These are phyloP conservation scores for Aciculosporium take DNA, from an alignment of 2,329 filamentous ascomycete genomes.

Conservation along the genomic window DNA sequence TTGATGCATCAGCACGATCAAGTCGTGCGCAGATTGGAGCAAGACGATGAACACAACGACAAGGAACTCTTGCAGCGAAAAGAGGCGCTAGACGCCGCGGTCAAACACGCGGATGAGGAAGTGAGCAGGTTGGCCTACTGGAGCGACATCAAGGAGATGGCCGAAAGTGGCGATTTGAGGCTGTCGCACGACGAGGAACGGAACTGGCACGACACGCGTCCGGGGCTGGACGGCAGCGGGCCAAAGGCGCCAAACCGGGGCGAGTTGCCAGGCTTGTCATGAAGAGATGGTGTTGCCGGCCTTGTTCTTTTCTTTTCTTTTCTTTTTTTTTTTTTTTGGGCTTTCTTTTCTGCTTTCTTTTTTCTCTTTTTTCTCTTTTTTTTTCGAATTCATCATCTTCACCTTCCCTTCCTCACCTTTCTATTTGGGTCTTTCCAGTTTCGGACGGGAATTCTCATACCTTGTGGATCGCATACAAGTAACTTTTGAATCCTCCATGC, in stretches of 20 bases:
- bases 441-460: not conserved
- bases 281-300: not conserved
- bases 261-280: slow-evolving; percentile 1
- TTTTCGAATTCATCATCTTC: not conserved
- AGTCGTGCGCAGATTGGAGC: slow-evolving; percentile 22
- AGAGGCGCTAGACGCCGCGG: slow-evolving; percentile 57
- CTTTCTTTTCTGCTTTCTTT: not conserved
- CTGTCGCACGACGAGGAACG: slow-evolving; percentile 26
- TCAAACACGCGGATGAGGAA: slow-evolving; percentile 65
- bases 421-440: not conserved
- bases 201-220: slow-evolving; percentile 28
- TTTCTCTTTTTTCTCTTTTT: not conserved
- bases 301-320: not conserved
- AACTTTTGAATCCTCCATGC: not conserved
- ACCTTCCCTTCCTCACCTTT: not conserved
- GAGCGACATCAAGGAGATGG: slow-evolving; percentile 65
- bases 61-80: slow-evolving; percentile 29
- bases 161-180: slow-evolving; percentile 34
- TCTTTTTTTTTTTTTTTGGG: not conserved
- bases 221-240: slow-evolving; percentile 40
- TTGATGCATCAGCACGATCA: slow-evolving; percentile 46
- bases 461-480: not conserved
- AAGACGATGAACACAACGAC: slow-evolving; percentile 22
- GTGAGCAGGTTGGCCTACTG: slow-evolving; percentile 74
- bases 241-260: slow-evolving; percentile 23